Conservation (phyloP, 176 grass and related monocot genomes). For the Triticum turgidum region DNA sequence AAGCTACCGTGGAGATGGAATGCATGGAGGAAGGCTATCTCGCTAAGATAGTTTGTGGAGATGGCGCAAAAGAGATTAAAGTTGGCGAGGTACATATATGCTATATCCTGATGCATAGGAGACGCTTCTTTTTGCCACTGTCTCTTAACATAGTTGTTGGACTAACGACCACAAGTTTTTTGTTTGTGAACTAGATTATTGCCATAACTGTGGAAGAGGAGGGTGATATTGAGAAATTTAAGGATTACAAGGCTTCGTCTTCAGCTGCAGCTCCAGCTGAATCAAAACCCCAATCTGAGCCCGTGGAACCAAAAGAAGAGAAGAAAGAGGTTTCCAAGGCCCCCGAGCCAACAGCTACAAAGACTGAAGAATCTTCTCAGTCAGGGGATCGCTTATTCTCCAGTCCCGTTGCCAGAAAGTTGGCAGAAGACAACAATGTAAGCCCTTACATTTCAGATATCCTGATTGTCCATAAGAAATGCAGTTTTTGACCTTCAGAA, state of each 20-base stretch:
- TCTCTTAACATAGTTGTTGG: neutral
- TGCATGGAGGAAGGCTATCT: slow-evolving; percentile 99
- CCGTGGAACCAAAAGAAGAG: slow-evolving; percentile 32
- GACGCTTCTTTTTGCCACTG: slow-evolving; percentile 40
- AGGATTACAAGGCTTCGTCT: slow-evolving; percentile 57
- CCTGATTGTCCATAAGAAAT: neutral
- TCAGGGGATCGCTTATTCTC: slow-evolving; percentile 57
- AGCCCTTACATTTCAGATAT: slow-evolving; percentile 12
- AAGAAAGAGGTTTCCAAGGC: slow-evolving; percentile 21
- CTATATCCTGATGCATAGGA: slow-evolving; percentile 38
- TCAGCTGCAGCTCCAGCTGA: slow-evolving; percentile 36
- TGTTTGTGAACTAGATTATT: slow-evolving; percentile 44
- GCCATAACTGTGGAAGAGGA: slow-evolving; percentile 68
- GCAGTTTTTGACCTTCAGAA: neutral
- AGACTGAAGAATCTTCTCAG: slow-evolving; percentile 44
- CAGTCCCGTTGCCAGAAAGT: slow-evolving; percentile 65
- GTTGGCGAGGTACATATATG: slow-evolving; percentile 75
- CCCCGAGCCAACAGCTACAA: slow-evolving; percentile 38
- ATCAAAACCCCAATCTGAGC: slow-evolving; percentile 28
- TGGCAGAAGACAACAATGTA: slow-evolving; percentile 70
- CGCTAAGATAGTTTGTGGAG: slow-evolving; percentile 84
- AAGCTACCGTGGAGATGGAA: slow-evolving; percentile 96
- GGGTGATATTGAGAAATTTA: slow-evolving; percentile 65
- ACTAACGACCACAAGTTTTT: neutral
- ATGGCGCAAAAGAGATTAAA: slow-evolving; percentile 97